Evolutionary conservation across 208 protist species (phyloP).

Genomic region (Wallacemonas sp.): DNA sequence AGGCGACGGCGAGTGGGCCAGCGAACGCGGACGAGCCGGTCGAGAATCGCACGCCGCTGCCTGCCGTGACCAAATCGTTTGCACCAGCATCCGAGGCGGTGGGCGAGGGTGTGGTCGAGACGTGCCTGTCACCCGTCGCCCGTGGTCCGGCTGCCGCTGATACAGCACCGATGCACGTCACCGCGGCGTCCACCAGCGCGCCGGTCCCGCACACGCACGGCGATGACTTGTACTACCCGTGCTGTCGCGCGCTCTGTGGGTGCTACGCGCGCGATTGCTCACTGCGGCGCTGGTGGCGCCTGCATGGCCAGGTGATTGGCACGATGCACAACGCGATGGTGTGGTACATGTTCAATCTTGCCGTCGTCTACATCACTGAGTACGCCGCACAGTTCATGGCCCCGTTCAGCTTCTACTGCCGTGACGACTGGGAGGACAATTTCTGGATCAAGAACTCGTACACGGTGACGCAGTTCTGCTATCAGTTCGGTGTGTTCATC

Average conservation of each 20-base stretch:
- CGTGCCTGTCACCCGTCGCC: background rate
- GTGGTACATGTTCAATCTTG: constrained; percentile 79
- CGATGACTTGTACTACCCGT: constrained; percentile 35
- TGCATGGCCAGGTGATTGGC: constrained; percentile 24
- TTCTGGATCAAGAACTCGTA: constrained; percentile 84
- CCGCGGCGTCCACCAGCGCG: background rate
- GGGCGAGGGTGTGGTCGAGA: background rate
- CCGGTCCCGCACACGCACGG: background rate
- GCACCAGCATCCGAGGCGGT: background rate
- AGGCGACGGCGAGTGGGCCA: background rate
- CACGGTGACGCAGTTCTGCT: constrained; percentile 84
- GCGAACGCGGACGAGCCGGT: background rate
- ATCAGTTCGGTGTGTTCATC: constrained; percentile 90
- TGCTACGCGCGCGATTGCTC: constrained; percentile 15
- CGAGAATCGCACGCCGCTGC: background rate
- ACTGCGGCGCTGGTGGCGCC: constrained; percentile 49
- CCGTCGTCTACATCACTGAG: constrained; percentile 83
- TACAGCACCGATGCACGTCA: background rate
- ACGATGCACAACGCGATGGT: constrained; percentile 60
- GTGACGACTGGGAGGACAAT: constrained; percentile 23
- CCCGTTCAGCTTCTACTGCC: constrained; percentile 70
- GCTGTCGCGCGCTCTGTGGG: constrained; percentile 26
- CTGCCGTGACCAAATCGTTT: background rate
- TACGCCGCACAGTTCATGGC: constrained; percentile 87
- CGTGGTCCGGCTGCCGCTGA: background rate